A percentile compares a stretch with the other conserved stretches of the same genome.
These are phyloP conservation scores for Acanthochlamys bracteata DNA, from an alignment of 106 monocot genomes.

Conservation along the genomic window DNA sequence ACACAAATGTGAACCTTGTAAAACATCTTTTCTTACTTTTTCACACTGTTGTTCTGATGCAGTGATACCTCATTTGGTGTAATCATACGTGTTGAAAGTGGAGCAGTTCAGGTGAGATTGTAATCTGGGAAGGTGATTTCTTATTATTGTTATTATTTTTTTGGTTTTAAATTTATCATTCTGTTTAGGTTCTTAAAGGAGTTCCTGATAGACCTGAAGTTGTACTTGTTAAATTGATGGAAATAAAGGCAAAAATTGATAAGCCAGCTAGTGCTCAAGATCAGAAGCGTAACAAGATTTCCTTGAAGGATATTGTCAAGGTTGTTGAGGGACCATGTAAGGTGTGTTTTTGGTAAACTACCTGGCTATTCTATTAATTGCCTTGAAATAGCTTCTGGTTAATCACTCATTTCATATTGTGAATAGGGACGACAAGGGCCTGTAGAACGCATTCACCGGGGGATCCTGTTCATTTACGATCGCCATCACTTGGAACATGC, in stretches of 20 bases:
- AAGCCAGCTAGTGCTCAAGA: constrained; percentile 70
- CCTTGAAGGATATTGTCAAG: constrained; percentile 78
- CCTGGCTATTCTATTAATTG: constrained; percentile 2
- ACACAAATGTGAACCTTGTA: no score
- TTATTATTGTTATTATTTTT: not conserved
- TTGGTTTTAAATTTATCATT: not conserved
- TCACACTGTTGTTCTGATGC: constrained; percentile 18
- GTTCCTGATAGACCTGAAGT: constrained; percentile 95
- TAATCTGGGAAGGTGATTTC: not conserved
- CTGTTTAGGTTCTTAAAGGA: constrained; percentile 83
- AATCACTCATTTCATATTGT: constrained; percentile 12
- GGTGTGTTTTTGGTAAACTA: constrained; percentile 27
- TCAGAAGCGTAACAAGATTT: constrained; percentile 48
- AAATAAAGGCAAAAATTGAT: constrained; percentile 88
- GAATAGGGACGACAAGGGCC: constrained; percentile 87
- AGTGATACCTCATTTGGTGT: constrained; percentile 91
- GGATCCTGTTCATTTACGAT: constrained; percentile 90
- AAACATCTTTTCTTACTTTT: constrained; percentile 4
- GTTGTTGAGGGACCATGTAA: constrained; percentile 86
- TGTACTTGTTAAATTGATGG: constrained; percentile 73
- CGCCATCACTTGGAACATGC: constrained; percentile 97
- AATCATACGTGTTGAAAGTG: constrained; percentile 86
- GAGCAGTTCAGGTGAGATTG: constrained; percentile 73
- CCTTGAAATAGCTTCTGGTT: not conserved
- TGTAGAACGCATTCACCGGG: constrained; percentile 81